Conservation (phyloP, 2,329 filamentous ascomycete genomes). For the Harringtonia aguacate region DNA sequence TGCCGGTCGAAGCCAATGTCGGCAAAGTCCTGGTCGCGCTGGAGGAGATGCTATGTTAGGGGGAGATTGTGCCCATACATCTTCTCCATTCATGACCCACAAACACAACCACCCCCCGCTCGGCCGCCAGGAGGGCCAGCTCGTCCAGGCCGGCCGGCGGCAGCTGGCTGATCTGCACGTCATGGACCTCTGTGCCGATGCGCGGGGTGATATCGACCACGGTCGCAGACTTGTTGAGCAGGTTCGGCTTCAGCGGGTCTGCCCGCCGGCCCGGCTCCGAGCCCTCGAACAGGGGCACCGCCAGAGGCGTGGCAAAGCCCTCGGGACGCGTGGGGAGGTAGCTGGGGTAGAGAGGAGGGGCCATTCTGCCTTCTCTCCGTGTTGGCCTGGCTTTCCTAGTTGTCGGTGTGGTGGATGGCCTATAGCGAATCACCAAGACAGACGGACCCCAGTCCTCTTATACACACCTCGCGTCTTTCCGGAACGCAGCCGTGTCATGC, state of each 20-base stretch:
- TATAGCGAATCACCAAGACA: no score
- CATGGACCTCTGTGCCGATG: constrained; percentile 57
- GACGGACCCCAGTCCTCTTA: no score
- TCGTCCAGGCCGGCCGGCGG: constrained; percentile 55
- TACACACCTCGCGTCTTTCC: no score
- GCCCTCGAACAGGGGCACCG: constrained; percentile 46
- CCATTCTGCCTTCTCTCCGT: no score
- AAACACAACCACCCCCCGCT: constrained; percentile 61
- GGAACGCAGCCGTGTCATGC: no score
- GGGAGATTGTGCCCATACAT: no score
- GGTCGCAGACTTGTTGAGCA: constrained; percentile 38
- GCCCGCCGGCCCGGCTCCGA: constrained; percentile 60
- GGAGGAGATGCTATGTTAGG: neutral
- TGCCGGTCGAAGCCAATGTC: constrained; percentile 53
- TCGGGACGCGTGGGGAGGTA: constrained; percentile 55
- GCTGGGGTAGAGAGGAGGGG: constrained; percentile 40
- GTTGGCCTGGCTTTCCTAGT: no score
- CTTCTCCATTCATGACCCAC: constrained; percentile 13
- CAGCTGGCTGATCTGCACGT: constrained; percentile 55
- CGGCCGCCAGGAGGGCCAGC: constrained; percentile 56
- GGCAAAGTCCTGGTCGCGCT: constrained; percentile 51
- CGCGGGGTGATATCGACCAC: constrained; percentile 51
- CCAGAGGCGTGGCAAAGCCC: constrained; percentile 46
- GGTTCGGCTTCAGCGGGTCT: constrained; percentile 49
- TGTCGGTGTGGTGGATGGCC: no score